Evolutionary conservation across 495 filamentous ascomycete species (phyloP), one percentile per base, ranked within the genome.

Genomic region (Neurospora tetrasperma): DNA sequence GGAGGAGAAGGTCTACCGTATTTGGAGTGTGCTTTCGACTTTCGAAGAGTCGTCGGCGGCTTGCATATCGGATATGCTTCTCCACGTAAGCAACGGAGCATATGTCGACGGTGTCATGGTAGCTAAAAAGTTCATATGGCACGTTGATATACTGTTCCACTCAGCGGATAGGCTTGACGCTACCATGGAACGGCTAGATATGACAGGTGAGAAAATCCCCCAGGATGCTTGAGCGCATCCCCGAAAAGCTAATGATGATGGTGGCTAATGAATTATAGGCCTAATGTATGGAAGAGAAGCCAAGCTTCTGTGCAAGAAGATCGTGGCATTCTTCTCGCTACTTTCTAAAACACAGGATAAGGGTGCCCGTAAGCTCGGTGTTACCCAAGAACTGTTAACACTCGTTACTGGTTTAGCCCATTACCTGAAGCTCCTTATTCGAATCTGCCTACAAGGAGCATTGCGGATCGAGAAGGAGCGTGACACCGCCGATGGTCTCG

Each of bases 21-120:
- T 99, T 71, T 99, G 96, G 96, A 97, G 94, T 79, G 96, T 97
- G 20, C 86, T 99, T 1, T 98, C 96, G 7, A 92, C 93, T 16
- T 99, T 98, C 76, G 96, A 99, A 80, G 96, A 99, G 80, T 96
- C 94, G 2, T 97, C 94, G 10, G 96, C 96, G 14, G 94, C 94
- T 20, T 98, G 96, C 83, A 99, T 99, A 73, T 98, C 96, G 6
- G 96, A 99, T 78, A 99, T 99, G 96, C 91, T 99, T 39, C 86
- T 99, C 66, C 94, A 99, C 80, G 96, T 99, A 62, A 98, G 96
- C 85, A 99, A 99, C 80, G 96, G 96, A 8, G 93, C 92, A 14
- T 98, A 97, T 82, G 85, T 97, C 70, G 94, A 98, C 80, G 96
- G 96, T 16, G 94, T 99, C 66, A 87, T 97, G 76, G 92, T 97